Evolutionary conservation across 208 protist species (phyloP), one percentile per base, ranked within the genome.

Genomic region (Leishmania aethiopica): DNA sequence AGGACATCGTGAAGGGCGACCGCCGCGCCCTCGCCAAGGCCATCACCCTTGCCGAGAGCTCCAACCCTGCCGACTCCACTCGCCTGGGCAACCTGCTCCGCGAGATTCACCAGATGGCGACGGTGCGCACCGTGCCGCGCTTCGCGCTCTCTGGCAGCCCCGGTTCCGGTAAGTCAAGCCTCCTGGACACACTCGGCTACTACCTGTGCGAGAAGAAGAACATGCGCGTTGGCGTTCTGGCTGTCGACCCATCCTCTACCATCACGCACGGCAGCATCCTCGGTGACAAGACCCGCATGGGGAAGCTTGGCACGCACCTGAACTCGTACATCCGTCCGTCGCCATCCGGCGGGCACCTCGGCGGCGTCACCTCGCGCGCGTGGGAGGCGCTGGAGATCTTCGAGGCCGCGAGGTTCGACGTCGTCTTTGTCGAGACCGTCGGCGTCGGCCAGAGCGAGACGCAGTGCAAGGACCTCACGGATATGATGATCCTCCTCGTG

Each of bases 201-300:
- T 96, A 74, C 87, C 81, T 94, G 66, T 84, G 84, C 77, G 90
- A 91, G 32, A 69, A 86, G 62, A 79, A 91, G 25, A 66, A 49
- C 3, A 57, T 91, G 53, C 84, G 86, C 3, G 87, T 99, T 0
- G 97, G 95, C 0, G 95, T 98, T 0, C 77, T 98, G 66, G 96
- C 98, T 1, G 91, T 99, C 37, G 98, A 99, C 84, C 98, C 98
- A 15, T 97, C 92, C 35, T 97, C 92, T 4, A 80, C 90, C 37
- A 87, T 90, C 35, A 96, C 94, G 0, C 93, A 97, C 64, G 98
- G 98, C 22, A 96, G 91, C 85, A 98, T 99, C 32, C 81, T 99
- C 1, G 98, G 98, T 13, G 98, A 99, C 84, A 99, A 99, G 82
- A 99, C 98, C 3, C 90, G 98, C 51, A 99, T 99, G 98, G 70